Conservation (phyloP, 257 asterid genomes). For the Leptodermis oblonga region DNA sequence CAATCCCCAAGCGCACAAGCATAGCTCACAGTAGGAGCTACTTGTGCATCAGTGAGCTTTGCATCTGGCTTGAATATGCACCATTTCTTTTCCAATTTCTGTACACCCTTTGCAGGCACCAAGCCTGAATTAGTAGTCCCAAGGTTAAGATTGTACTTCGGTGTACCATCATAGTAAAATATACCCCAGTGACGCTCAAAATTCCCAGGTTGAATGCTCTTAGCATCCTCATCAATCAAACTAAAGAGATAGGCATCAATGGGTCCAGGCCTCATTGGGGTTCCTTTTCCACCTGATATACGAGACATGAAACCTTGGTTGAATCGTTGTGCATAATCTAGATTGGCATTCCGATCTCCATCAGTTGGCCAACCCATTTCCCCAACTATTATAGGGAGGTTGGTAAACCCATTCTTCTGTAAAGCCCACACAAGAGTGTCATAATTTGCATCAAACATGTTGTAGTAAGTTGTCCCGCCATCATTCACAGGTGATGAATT, state of each 20-base stretch:
- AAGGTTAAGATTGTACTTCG: constrained; percentile 56
- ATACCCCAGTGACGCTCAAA: constrained; percentile 89
- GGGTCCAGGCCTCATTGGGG: constrained; percentile 75
- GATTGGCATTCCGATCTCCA: constrained; percentile 63
- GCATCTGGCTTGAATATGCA: constrained; percentile 59
- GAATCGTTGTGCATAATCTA: constrained; percentile 47
- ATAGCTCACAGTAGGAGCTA: constrained; percentile 58
- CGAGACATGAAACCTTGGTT: constrained; percentile 74
- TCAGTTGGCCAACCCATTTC: constrained; percentile 93
- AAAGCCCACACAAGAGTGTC: constrained; percentile 80
- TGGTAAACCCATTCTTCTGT: constrained; percentile 58
- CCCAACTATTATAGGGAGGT: constrained; percentile 61
- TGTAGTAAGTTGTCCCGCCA: constrained; percentile 56
- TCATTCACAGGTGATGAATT: constrained; percentile 49
- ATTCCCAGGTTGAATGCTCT: constrained; percentile 75
- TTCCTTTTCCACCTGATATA: constrained; percentile 57
- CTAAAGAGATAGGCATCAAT: constrained; percentile 68
- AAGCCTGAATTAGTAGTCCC: constrained; percentile 54
- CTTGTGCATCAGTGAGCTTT: constrained; percentile 38
- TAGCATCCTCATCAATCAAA: constrained; percentile 71
- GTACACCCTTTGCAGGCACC: constrained; percentile 41
- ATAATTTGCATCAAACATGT: constrained; percentile 81
- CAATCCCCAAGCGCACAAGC: constrained; percentile 74
- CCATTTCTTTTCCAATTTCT: constrained; percentile 51
- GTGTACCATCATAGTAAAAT: constrained; percentile 55